Evolutionary conservation across 202 grass and related monocot species (phyloP).

Genomic region (Alloteropsis angusta): DNA sequence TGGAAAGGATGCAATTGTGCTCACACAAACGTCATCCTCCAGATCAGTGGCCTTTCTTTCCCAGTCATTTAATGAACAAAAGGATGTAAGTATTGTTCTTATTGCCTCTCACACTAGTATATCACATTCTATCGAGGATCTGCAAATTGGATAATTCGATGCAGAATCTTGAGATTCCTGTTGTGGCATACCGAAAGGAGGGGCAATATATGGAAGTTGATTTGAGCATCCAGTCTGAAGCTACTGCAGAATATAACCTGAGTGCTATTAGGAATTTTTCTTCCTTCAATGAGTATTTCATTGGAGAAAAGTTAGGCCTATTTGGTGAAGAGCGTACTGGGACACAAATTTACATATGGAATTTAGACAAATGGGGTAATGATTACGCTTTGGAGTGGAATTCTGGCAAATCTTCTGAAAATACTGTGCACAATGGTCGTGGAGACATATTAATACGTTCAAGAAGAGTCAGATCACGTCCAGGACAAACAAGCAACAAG

Average conservation of each 20-base stretch:
- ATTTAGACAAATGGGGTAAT: constrained; percentile 83
- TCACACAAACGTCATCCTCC: constrained; percentile 67
- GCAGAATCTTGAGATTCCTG: constrained; percentile 87
- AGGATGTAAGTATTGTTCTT: constrained; percentile 44
- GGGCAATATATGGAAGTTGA: constrained; percentile 85
- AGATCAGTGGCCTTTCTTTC: constrained; percentile 85
- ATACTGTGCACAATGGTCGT: constrained; percentile 21
- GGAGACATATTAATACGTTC: constrained; percentile 84
- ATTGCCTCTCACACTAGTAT: not conserved
- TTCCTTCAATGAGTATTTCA: constrained; percentile 83
- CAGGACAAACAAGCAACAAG: constrained; percentile 52
- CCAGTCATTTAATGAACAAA: constrained; percentile 68
- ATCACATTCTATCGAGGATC: not conserved
- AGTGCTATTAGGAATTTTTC: constrained; percentile 72
- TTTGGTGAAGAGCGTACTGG: constrained; percentile 67
- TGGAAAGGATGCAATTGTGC: constrained; percentile 82
- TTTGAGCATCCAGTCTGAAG: constrained; percentile 62
- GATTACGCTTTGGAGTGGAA: constrained; percentile 68
- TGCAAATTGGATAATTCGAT: constrained; percentile 28
- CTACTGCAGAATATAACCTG: constrained; percentile 48
- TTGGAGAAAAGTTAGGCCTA: constrained; percentile 62
- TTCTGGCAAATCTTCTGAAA: constrained; percentile 31
- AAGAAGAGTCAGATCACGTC: constrained; percentile 63
- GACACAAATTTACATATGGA: constrained; percentile 88
- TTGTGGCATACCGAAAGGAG: constrained; percentile 65